phyloP scores from a whole-genome alignment of 306 rosid genomes.

The Corylus americana region DNA sequence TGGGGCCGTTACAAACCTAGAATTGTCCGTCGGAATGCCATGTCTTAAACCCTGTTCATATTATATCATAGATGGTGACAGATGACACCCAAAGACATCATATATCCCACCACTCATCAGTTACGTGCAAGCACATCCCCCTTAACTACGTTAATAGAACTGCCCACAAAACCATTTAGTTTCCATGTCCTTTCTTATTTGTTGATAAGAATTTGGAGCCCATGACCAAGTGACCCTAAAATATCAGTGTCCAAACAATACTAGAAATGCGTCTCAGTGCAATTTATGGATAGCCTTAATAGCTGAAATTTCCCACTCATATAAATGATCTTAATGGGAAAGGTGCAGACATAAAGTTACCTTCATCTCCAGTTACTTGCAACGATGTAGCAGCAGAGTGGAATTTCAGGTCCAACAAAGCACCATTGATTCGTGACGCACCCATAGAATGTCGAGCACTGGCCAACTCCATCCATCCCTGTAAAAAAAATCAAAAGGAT shows the following conservation, averaged over 20 bases:
- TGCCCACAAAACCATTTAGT: not conserved
- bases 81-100: not conserved
- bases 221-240: not conserved
- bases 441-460: slow-evolving; percentile 95
- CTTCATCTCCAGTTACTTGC: slow-evolving; percentile 47
- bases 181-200: slow-evolving; percentile 1
- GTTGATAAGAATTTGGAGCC: not conserved
- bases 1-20: not conserved
- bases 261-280: not conserved
- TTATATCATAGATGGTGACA: not conserved
- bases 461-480: slow-evolving; percentile 94
- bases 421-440: slow-evolving; percentile 61
- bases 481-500: slow-evolving; percentile 12
- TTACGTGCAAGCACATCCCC: slow-evolving; percentile 1
- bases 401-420: slow-evolving; percentile 66
- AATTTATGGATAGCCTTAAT: not conserved
- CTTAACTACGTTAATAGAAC: not conserved
- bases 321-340: not conserved
- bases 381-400: slow-evolving; percentile 69
- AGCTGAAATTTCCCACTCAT: not conserved
- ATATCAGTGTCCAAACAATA: not conserved
- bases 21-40: not conserved
- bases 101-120: slow-evolving; percentile 9
- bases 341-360: slow-evolving; percentile 29
- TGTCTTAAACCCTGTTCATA: not conserved